A percentile compares a stretch with the other conserved stretches of the same genome.
These are phyloP conservation scores for Pascua guehoae DNA, from an alignment of 1,284 basidiomycete species.

Conservation along the genomic window DNA sequence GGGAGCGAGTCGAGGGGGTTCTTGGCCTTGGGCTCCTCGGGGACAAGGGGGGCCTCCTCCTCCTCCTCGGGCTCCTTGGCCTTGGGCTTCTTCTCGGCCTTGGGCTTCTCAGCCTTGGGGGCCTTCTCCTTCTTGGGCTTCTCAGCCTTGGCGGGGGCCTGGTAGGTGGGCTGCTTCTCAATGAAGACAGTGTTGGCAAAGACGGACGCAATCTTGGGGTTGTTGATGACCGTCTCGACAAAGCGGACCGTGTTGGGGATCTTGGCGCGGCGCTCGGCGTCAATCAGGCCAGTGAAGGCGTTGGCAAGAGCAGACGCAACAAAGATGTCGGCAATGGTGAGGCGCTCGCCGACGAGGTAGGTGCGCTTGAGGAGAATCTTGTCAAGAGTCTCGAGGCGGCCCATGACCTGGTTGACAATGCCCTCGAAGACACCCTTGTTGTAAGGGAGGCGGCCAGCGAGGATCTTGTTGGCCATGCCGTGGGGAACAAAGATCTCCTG, in stretches of 20 bases:
- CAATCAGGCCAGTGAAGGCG: constrained; percentile 56
- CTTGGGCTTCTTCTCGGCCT: constrained; percentile 51
- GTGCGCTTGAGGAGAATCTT: constrained; percentile 72
- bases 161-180: constrained; percentile 69
- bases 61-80: constrained; percentile 61
- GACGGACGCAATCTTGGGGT: constrained; percentile 66
- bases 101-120: constrained; percentile 54
- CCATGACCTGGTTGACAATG: constrained; percentile 28
- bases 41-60: constrained; percentile 60
- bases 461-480: constrained; percentile 50
- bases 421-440: constrained; percentile 57
- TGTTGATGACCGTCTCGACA: constrained; percentile 72
- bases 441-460: constrained; percentile 55
- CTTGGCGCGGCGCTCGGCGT: constrained; percentile 62
- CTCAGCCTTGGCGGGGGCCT: constrained; percentile 69
- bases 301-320: constrained; percentile 61
- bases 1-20: constrained; percentile 91
- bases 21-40: constrained; percentile 73
- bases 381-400: constrained; percentile 58
- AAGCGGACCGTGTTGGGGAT: constrained; percentile 77
- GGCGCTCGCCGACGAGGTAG: constrained; percentile 88
- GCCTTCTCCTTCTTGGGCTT: constrained; percentile 53
- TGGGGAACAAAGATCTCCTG: constrained; percentile 52
- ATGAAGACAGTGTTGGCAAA: constrained; percentile 59
- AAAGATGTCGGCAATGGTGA: constrained; percentile 85